These are phyloP conservation scores for Daldinia grandis DNA, from an alignment of 495 filamentous ascomycete species.

Conservation along the genomic window DNA sequence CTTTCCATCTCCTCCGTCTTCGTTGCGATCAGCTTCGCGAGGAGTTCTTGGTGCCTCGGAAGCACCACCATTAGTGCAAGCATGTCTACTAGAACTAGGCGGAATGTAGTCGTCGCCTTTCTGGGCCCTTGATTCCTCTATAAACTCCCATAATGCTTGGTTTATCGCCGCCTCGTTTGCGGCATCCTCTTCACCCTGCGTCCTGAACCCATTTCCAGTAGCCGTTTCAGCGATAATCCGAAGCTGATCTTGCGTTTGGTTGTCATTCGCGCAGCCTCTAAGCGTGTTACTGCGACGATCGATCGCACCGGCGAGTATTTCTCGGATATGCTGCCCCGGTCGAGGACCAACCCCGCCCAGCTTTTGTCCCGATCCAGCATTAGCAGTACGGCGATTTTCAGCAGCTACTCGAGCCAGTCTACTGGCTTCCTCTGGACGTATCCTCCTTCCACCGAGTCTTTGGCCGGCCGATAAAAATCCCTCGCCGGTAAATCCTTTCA, in stretches of 20 bases:
- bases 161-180: slow-evolving; percentile 91
- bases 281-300: slow-evolving; percentile 69
- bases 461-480: slow-evolving; percentile 82
- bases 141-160: slow-evolving; percentile 85
- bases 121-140: slow-evolving; percentile 74
- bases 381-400: slow-evolving; percentile 69
- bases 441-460: slow-evolving; percentile 71
- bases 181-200: slow-evolving; percentile 86
- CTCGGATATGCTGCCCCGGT: slow-evolving; percentile 75
- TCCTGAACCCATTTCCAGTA: slow-evolving; percentile 76
- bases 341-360: slow-evolving; percentile 71
- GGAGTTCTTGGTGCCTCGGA: not conserved
- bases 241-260: slow-evolving; percentile 65
- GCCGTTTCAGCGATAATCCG: slow-evolving; percentile 70
- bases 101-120: slow-evolving; percentile 72
- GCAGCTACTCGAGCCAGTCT: slow-evolving; percentile 78
- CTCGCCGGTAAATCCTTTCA: slow-evolving; percentile 91
- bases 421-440: slow-evolving; percentile 78
- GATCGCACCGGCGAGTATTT: slow-evolving; percentile 76
- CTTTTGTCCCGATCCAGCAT: slow-evolving; percentile 72
- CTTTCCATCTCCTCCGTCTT: slow-evolving; percentile 1
- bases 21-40: slow-evolving; percentile 1
- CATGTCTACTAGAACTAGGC: slow-evolving; percentile 45
- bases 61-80: not conserved
- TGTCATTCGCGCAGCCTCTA: slow-evolving; percentile 79